Evolutionary conservation across 495 filamentous ascomycete genomes (phyloP).

Genomic region (Barbatosphaeria neglecta): DNA sequence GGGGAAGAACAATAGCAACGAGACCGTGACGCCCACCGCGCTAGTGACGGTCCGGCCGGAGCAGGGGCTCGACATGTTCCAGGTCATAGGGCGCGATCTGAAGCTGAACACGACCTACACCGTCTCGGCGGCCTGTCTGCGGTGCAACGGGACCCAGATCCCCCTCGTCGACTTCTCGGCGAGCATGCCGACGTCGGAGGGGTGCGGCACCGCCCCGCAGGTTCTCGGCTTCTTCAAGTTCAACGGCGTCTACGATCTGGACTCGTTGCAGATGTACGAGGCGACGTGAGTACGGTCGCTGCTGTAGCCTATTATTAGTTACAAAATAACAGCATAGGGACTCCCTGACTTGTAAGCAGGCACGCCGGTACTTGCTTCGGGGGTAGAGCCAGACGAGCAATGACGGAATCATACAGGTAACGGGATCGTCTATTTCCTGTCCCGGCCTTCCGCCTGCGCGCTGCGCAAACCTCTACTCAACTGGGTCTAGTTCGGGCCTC

Average conservation of each 20-base stretch:
- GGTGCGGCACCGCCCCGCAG: conserved; percentile 9
- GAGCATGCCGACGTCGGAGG: neutral
- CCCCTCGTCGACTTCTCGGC: conserved; percentile 9
- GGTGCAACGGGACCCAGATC: conserved; percentile 1
- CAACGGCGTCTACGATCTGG: conserved; percentile 7
- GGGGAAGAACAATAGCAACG: neutral
- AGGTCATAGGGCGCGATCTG: conserved; percentile 10
- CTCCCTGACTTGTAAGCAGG: too few species aligned
- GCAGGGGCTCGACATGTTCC: conserved; percentile 10
- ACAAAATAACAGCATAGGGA: too few species aligned
- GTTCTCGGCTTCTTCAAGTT: conserved; percentile 10
- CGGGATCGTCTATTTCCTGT: too few species aligned
- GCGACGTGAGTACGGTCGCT: neutral
- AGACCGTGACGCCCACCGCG: conserved; percentile 3
- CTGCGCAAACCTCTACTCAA: too few species aligned
- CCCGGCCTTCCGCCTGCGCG: too few species aligned
- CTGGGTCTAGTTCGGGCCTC: too few species aligned
- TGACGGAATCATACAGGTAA: too few species aligned
- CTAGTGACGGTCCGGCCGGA: conserved; percentile 7
- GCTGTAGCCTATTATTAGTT: too few species aligned
- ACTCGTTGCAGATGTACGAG: neutral
- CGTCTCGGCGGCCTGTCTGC: conserved; percentile 1
- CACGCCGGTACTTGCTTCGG: too few species aligned
- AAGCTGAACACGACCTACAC: conserved; percentile 9
- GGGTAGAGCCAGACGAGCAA: too few species aligned